Evolutionary conservation across 176 grass and related monocot genomes (phyloP), one percentile per base, ranked within the genome.

Genomic region (Tillandsia fasciculata): DNA sequence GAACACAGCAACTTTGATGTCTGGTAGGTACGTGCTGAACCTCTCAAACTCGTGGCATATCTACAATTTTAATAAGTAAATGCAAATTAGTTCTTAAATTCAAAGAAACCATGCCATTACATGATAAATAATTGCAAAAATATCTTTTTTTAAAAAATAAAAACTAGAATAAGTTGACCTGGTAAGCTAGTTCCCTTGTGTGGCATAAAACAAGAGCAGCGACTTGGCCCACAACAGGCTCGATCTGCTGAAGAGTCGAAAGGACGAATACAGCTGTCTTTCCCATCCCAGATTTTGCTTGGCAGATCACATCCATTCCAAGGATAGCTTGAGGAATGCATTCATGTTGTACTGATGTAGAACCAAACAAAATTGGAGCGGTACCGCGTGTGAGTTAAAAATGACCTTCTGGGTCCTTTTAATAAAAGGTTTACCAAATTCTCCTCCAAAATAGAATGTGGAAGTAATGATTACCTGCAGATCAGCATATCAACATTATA

Each of bases 271-370:
- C 95, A 14, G 95, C 95, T 64, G 95, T 94, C 83, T 94, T 99
- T 15, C 95, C 95, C 95, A 99, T 99, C 51, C 95, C 95, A 64
- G 90, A 99, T 69, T 99, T 99, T 48, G 95, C 95, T 99, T 99
- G 95, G 50, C 95, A 99, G 70, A 94, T 88, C 53, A 99, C 90
- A 73, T 99, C 95, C 95, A 99, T 99, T 66, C 95, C 95, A 52
- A 99, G 87, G 74, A 94, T 91, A 80, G 95, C 95, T 94, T 99
- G 95, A 78, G 95, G 95, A 65, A 99, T 99, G 73, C 95, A 99
- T 70, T 99, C 95, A 14, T 99, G 95, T 99, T 99, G 95, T 72
- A 99, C 90, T 94, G 87, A 75, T 90, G 86, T 82, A 78, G 86
- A 93, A 88, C 88, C 75, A 91, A 92, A 97, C 83, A 87, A 94